Base-by-base conservation (phyloP, 2,329 filamentous ascomycete genomes). In the Ophiostoma sp. region DNA sequence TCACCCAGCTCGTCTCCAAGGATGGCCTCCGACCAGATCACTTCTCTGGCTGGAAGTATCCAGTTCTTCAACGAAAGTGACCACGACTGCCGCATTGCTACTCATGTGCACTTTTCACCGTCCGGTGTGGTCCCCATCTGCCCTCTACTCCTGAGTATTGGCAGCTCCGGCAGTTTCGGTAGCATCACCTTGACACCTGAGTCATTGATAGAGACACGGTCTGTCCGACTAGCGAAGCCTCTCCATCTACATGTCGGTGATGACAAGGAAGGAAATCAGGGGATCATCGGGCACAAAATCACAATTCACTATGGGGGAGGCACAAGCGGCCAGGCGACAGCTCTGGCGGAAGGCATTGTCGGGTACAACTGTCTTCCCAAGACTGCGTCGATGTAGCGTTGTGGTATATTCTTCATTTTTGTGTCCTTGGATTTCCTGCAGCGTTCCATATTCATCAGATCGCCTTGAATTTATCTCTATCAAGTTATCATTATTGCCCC, bases 311-410 rank as follows among this genome's bases (percentile, higher is more conserved):
- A 67, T 23, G 39, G 31, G 3, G 60, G 23, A n/a, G 8, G 13
- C 7, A 23, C 13, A 31, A 7, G 8, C 20, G 8, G 41, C 11
- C 33, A n/a, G 10, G 15, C 39, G 4, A 48, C 35, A 6, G 57
- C 60, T 10, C 17, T 73, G 13, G 72, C 71, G 11, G 72, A 74
- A 62, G 73, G 73, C 31, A 74, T 74, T 36, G 72, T 74, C 35
- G 73, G 73, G 4, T 74, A 66, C 54, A 74, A 74, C 52, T 68
- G 66, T 39, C 68, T 71, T 8, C 70, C 71, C 17, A 44, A 39
- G 36, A 52, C 15, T 17, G 60, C 17, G 62, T 41, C 13, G 57
- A 31, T 35, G 27, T 35, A 57, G 5, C 17, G 11, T 15, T 57
- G 4, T 17, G 23, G 52, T 11, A 20, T 17, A 27, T 27, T 57